These are phyloP conservation scores for Polychytrium aggregatum DNA, from an alignment of 192 early-diverging fungal genomes.

Conservation along the genomic window DNA sequence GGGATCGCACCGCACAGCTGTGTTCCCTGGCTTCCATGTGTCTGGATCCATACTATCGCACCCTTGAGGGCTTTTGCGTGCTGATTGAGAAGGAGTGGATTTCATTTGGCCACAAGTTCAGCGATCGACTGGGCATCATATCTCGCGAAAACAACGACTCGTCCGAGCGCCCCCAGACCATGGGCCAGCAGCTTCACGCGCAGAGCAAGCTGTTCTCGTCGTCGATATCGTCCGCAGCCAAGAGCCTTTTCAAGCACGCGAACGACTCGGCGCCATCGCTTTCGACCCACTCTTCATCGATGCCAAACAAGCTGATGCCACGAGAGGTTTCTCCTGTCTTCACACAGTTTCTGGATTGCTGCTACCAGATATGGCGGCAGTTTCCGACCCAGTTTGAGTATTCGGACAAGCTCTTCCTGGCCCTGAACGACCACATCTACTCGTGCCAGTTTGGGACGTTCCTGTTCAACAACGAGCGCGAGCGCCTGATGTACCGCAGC, in stretches of 20 bases:
- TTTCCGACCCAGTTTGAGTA: constrained; percentile 90
- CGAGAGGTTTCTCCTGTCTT: constrained; percentile 88
- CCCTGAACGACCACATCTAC: constrained; percentile 77
- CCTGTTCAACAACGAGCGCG: constrained; percentile 78
- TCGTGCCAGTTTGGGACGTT: constrained; percentile 93
- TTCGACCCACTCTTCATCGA: background rate
- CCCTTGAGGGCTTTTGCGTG: constrained; percentile 79
- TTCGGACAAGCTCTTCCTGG: constrained; percentile 66
- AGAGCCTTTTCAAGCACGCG: constrained; percentile 5
- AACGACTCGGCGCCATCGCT: background rate
- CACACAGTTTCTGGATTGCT: constrained; percentile 93
- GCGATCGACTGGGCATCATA: constrained; percentile 52
- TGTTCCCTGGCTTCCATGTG: constrained; percentile 80
- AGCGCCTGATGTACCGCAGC: constrained; percentile 35
- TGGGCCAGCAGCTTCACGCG: constrained; percentile 23
- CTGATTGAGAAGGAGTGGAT: constrained; percentile 97
- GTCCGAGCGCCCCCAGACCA: constrained; percentile 25
- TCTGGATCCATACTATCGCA: constrained; percentile 93
- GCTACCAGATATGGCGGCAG: constrained; percentile 84
- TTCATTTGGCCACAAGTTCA: constrained; percentile 94
- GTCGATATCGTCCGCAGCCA: constrained; percentile 22
- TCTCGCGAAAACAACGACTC: constrained; percentile 61
- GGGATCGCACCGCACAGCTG: constrained; percentile 96
- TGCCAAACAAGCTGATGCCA: constrained; percentile 28
- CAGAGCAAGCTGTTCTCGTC: constrained; percentile 28